Evolutionary conservation across 179 eudicot species (phyloP).

Genomic region (Silene coronaria): DNA sequence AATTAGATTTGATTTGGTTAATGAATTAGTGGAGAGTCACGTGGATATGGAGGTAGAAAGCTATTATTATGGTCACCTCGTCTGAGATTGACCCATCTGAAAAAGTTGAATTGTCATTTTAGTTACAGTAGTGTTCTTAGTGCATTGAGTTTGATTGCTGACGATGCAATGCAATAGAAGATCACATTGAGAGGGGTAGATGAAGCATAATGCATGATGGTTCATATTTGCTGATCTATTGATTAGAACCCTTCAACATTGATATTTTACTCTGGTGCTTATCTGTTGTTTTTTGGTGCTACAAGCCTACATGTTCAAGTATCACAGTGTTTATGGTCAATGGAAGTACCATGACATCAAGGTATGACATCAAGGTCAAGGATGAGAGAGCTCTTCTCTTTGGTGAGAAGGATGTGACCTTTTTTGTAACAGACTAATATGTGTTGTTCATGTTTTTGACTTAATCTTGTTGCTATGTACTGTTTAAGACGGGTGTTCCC

Average conservation of each 20-base stretch:
- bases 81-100: no score
- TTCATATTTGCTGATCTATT: no score
- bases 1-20: no score
- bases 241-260: not conserved
- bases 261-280: not conserved
- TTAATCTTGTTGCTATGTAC: not conserved
- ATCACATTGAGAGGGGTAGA: no score
- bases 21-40: no score
- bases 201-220: no score
- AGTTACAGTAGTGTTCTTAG: constrained; percentile 44
- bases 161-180: constrained; percentile 40
- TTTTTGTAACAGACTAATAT: constrained; percentile 34
- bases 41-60: no score
- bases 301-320: constrained; percentile 56
- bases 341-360: constrained; percentile 49
- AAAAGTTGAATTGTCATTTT: no score
- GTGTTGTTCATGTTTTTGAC: constrained; percentile 14
- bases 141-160: constrained; percentile 45
- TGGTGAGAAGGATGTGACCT: constrained; percentile 42
- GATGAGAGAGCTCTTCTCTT: constrained; percentile 53
- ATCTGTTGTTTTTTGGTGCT: not conserved
- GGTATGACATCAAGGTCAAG: constrained; percentile 48
- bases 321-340: constrained; percentile 45
- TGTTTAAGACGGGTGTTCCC: not conserved
- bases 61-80: no score